These are phyloP conservation scores for Spathaspora arborariae DNA, from an alignment of 805 yeast species.

Conservation along the genomic window DNA sequence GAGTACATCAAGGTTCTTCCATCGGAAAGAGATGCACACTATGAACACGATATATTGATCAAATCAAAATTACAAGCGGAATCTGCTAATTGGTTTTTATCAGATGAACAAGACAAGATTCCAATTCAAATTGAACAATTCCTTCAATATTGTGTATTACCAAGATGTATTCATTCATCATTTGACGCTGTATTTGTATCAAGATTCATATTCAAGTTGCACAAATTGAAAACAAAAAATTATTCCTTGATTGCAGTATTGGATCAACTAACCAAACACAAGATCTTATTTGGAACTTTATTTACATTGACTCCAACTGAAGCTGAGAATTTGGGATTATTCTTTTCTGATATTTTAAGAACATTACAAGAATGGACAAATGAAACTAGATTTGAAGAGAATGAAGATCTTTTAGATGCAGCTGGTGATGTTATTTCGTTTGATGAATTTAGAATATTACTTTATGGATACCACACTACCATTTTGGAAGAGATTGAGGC, in stretches of 20 bases:
- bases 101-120: constrained; percentile 10
- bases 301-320: constrained; percentile 72
- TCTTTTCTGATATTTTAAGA: constrained; percentile 53
- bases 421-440: constrained; percentile 16
- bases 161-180: constrained; percentile 74
- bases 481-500: constrained; percentile 42
- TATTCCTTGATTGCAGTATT: constrained; percentile 37
- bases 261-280: constrained; percentile 45
- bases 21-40: constrained; percentile 44
- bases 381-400: constrained; percentile 23
- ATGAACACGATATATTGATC: constrained; percentile 30
- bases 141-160: constrained; percentile 65
- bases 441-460: constrained; percentile 32
- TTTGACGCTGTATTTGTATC: constrained; percentile 75
- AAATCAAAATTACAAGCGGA: constrained; percentile 22
- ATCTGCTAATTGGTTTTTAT: constrained; percentile 38
- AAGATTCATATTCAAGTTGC: constrained; percentile 53
- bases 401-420: constrained; percentile 16
- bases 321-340: constrained; percentile 78
- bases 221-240: constrained; percentile 31
- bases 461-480: constrained; percentile 55
- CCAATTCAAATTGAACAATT: constrained; percentile 25
- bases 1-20: constrained; percentile 25
- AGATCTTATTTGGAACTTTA: constrained; percentile 53
- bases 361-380: constrained; percentile 44